Evolutionary conservation across 1,139 yeast species (phyloP).

Genomic region (Suhomyces guaymorum): DNA sequence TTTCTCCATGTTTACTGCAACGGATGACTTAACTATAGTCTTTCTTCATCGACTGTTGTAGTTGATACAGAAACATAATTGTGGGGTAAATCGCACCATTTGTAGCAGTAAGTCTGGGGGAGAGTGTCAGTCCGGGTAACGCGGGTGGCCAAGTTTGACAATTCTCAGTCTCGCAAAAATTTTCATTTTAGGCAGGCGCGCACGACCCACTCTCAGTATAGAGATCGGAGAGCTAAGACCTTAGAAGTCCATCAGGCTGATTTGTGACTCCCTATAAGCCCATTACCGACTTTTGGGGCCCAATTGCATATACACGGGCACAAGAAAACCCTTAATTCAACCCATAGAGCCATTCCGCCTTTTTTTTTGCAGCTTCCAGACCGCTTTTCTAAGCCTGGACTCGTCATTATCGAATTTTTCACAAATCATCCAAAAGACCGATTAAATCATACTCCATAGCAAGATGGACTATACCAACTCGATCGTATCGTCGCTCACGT

Average conservation of each 20-base stretch:
- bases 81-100: constrained; percentile 1
- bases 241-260: too few relatives aligned
- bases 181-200: constrained; percentile 11
- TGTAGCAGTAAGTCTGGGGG: constrained; percentile 1
- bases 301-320: not conserved
- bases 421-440: too few relatives aligned
- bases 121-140: constrained; percentile 11
- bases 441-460: too few relatives aligned
- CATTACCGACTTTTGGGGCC: not conserved
- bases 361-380: not conserved
- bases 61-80: constrained; percentile 41
- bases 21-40: constrained; percentile 48
- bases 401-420: too few relatives aligned
- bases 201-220: constrained; percentile 9
- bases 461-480: constrained; percentile 27
- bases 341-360: not conserved
- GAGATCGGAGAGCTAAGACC: not conserved
- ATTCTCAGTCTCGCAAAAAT: constrained; percentile 15
- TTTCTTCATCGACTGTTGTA: constrained; percentile 67
- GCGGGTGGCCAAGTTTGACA: not conserved
- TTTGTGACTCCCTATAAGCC: too few relatives aligned
- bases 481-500: constrained; percentile 36
- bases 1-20: constrained; percentile 39
- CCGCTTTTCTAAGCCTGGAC: too few relatives aligned
- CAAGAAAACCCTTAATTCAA: not conserved